These are phyloP conservation scores for Tylopilus felleus DNA, from an alignment of 768 basidiomycete genomes.

Conservation along the genomic window DNA sequence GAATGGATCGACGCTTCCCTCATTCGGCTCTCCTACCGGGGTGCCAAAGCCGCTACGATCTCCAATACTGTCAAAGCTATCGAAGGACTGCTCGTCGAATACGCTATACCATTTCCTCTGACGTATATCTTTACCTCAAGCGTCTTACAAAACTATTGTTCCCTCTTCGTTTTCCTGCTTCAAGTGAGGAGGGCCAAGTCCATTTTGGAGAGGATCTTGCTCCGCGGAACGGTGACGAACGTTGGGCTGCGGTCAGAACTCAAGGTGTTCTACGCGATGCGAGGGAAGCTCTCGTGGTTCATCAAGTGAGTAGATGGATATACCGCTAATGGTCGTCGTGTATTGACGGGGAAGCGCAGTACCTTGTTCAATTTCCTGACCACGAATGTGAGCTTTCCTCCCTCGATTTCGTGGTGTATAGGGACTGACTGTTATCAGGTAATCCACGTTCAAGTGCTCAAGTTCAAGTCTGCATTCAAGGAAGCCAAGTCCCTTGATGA, in stretches of 20 bases:
- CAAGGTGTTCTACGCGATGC: conserved; percentile 73
- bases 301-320: conserved; percentile 58
- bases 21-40: conserved; percentile 68
- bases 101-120: conserved; percentile 76
- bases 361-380: conserved; percentile 67
- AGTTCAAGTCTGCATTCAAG: conserved; percentile 56
- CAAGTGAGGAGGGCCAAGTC: conserved; percentile 73
- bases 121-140: conserved; percentile 70
- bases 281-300: conserved; percentile 79
- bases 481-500: conserved; percentile 67
- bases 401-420: background rate
- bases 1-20: conserved; percentile 65
- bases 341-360: conserved; percentile 34
- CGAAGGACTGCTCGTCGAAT: conserved; percentile 70
- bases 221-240: conserved; percentile 46
- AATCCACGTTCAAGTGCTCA: conserved; percentile 56
- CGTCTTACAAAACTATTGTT: conserved; percentile 55
- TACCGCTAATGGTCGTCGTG: too few species aligned
- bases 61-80: conserved; percentile 58
- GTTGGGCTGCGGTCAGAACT: conserved; percentile 42
- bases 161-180: conserved; percentile 67
- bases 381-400: conserved; percentile 52
- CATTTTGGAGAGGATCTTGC: conserved; percentile 65
- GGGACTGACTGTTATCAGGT: conserved; percentile 43
- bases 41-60: conserved; percentile 43